Percentiles rank a stretch among this genome's conserved stretches.
Evolutionary conservation across 495 filamentous ascomycete species (phyloP).

Genomic region (Entonaema liquescens): DNA sequence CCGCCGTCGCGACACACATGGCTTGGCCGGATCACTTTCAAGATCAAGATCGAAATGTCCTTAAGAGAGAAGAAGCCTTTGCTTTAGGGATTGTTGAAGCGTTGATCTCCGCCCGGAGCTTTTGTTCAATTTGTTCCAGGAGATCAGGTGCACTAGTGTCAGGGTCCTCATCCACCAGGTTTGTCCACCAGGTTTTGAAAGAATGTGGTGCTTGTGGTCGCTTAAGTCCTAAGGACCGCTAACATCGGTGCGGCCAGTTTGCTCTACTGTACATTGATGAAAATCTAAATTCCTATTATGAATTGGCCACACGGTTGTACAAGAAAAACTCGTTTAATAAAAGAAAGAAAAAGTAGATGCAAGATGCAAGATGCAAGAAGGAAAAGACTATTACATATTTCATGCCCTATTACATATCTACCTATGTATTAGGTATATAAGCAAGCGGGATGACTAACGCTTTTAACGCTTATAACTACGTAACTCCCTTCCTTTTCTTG

Average conservation of each 20-base stretch:
- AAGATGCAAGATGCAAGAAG: too few species aligned
- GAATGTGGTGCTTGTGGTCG: conserved; percentile 37
- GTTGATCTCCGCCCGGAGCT: conserved; percentile 32
- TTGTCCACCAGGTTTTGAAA: conserved; percentile 9
- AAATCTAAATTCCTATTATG: conserved; percentile 13
- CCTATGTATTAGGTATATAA: too few species aligned
- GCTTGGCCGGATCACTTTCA: conserved; percentile 39
- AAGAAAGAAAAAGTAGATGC: not conserved
- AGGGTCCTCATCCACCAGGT: conserved; percentile 27
- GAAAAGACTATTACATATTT: not conserved
- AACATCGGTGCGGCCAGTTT: conserved; percentile 14
- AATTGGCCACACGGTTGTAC: conserved; percentile 32
- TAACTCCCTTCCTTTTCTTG: not conserved
- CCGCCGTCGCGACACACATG: conserved; percentile 51
- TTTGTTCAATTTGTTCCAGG: conserved; percentile 29
- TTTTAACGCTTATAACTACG: not conserved
- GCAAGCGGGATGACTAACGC: not conserved
- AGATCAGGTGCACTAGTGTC: conserved; percentile 29
- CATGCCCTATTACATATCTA: not conserved
- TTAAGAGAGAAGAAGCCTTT: not conserved
- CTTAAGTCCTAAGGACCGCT: conserved; percentile 28
- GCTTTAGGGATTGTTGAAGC: not conserved
- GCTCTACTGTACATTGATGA: conserved; percentile 28
- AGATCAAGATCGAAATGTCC: conserved; percentile 27
- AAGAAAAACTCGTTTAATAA: conserved; percentile 26